These are phyloP conservation scores for Zostera marina DNA, from an alignment of 116 monocot species.

Conservation along the genomic window DNA sequence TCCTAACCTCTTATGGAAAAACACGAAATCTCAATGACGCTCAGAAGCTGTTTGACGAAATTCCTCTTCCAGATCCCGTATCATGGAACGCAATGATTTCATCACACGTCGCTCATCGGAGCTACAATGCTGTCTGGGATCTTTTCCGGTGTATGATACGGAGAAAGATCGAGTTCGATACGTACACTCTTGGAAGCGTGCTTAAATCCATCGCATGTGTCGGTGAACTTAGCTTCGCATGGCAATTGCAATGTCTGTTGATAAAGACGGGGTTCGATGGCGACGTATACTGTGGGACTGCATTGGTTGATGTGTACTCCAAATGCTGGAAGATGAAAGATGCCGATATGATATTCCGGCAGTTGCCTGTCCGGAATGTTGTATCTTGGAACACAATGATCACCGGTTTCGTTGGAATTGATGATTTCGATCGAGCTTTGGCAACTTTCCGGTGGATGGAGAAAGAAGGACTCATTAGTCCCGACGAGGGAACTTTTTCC, in stretches of 20 bases:
- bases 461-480: conserved; percentile 13
- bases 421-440: conserved; percentile 7
- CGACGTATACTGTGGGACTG: conserved; percentile 51
- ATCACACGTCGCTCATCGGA: conserved; percentile 10
- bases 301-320: conserved; percentile 45
- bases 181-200: conserved; percentile 29
- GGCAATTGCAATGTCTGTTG: conserved; percentile 31
- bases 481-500: conserved; percentile 57
- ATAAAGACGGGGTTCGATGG: conserved; percentile 29
- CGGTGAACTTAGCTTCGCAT: conserved; percentile 2
- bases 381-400: conserved; percentile 69
- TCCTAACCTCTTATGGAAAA: conserved; percentile 27
- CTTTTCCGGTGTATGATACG: conserved; percentile 22
- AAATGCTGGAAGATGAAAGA: conserved; percentile 30
- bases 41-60: conserved; percentile 52
- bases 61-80: conserved; percentile 25
- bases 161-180: conserved; percentile 12
- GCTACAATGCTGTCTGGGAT: conserved; percentile 7
- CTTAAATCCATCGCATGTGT: conserved; percentile 28
- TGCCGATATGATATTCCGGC: conserved; percentile 13
- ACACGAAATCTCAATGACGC: conserved; percentile 9
- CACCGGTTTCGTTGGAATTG: conserved; percentile 20
- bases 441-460: conserved; percentile 38
- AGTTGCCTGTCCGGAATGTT: conserved; percentile 20
- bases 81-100: conserved; percentile 65